A percentile compares a stretch with the other conserved stretches of the same genome.
Evolutionary conservation across 768 basidiomycete species (phyloP).

Genomic region (Filobasidium floriforme): DNA sequence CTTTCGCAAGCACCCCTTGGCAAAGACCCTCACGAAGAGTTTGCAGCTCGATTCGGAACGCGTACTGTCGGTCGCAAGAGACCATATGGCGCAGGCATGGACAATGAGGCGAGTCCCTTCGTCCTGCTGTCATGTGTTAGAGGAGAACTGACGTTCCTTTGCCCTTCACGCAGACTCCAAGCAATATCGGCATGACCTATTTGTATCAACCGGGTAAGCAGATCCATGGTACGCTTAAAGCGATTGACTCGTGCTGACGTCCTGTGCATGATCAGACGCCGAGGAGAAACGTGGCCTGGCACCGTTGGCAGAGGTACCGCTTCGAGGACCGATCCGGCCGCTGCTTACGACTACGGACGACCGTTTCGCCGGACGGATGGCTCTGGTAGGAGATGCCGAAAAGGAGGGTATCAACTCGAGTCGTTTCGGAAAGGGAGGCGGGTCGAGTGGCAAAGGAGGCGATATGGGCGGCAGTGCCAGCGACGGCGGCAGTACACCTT

Average conservation of each 20-base stretch:
- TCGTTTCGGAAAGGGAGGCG: background rate
- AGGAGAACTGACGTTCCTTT: background rate
- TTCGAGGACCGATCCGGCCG: slow-evolving; percentile 13
- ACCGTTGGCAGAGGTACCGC: background rate
- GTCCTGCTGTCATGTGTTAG: no score
- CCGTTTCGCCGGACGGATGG: slow-evolving; percentile 10
- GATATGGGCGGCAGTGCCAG: no score
- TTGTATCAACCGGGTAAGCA: slow-evolving; percentile 15
- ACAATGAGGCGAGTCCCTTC: slow-evolving; percentile 9
- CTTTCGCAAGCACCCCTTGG: slow-evolving; percentile 17
- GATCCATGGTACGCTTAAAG: background rate
- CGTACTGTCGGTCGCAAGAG: slow-evolving; percentile 17
- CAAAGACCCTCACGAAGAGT: slow-evolving; percentile 14
- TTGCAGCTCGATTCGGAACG: slow-evolving; percentile 18
- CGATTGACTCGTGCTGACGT: no score
- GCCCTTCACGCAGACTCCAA: background rate
- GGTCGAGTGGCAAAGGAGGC: background rate
- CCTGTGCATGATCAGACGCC: no score
- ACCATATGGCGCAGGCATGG: slow-evolving; percentile 13
- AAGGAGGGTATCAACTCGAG: background rate
- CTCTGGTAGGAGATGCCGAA: slow-evolving; percentile 11
- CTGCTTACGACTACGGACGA: slow-evolving; percentile 17
- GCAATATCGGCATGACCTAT: slow-evolving; percentile 22
- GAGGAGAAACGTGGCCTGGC: background rate
- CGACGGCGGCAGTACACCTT: no score